Conservation (phyloP, 164 flowering plant genomes). For the Annona cherimola region DNA sequence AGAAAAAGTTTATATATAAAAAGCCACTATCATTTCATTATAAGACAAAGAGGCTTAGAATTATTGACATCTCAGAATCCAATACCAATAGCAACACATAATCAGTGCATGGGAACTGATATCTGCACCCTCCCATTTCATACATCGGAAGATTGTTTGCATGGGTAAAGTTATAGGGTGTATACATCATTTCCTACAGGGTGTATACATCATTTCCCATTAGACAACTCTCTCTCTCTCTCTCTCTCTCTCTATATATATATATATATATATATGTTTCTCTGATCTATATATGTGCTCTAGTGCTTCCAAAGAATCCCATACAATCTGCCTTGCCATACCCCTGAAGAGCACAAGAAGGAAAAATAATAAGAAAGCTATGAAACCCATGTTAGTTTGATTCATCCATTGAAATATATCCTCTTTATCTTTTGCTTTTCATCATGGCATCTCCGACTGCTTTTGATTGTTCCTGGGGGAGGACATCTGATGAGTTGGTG, state of each 20-base stretch:
- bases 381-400: constrained; percentile 7
- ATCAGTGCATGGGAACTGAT: neutral
- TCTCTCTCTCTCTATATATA: no score
- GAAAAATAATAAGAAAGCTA: neutral
- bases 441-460: constrained; percentile 30
- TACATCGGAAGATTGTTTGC: neutral
- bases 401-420: neutral
- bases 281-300: no score
- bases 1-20: neutral
- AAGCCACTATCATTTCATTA: constrained; percentile 4
- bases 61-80: neutral
- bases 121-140: neutral
- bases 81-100: neutral
- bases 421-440: constrained; percentile 29
- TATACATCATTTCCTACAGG: neutral
- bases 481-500: constrained; percentile 20
- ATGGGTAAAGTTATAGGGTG: neutral
- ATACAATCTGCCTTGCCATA: neutral
- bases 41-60: constrained; percentile 1
- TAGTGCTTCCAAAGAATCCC: neutral
- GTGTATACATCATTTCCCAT: neutral
- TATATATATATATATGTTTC: no score
- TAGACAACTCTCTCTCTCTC: no score
- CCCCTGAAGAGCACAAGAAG: neutral
- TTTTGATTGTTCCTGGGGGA: constrained; percentile 16